Percentiles rank a stretch among this genome's conserved stretches.
phyloP scores from a whole-genome alignment of 2,329 filamentous ascomycete species.

The Samsoniella hepiali region DNA sequence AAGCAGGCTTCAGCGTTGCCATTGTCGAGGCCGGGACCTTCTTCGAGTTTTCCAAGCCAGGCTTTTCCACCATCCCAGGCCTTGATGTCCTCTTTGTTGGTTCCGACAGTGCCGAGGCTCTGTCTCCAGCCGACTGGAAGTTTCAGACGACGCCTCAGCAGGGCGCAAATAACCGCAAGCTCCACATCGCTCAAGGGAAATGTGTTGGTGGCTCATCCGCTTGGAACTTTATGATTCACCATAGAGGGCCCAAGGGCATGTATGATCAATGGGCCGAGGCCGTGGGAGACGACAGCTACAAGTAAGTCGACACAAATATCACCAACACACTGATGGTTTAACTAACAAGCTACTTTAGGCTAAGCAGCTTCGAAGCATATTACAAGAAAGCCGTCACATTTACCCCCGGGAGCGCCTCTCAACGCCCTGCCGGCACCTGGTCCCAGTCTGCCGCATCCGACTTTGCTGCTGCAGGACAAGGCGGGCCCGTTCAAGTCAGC shows the following conservation, averaged over 20 bases:
- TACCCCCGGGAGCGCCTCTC: slow-evolving; percentile 20
- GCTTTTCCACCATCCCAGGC: slow-evolving; percentile 27
- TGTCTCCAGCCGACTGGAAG: slow-evolving; percentile 27
- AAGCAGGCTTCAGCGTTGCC: slow-evolving; percentile 24
- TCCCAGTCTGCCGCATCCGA: slow-evolving; percentile 26
- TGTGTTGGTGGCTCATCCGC: slow-evolving; percentile 38
- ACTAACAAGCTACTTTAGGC: background rate
- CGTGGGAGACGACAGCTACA: slow-evolving; percentile 30
- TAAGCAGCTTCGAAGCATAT: slow-evolving; percentile 24
- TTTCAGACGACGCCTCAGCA: slow-evolving; percentile 30
- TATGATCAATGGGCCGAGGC: slow-evolving; percentile 29
- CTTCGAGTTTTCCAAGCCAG: slow-evolving; percentile 31
- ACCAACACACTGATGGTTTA: too few relatives aligned
- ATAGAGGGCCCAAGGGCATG: slow-evolving; percentile 32
- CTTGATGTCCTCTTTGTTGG: slow-evolving; percentile 26
- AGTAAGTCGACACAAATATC: slow-evolving; percentile 21
- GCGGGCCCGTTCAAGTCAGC: slow-evolving; percentile 27
- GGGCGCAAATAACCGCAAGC: slow-evolving; percentile 23
- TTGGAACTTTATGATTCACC: slow-evolving; percentile 36
- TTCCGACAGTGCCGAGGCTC: slow-evolving; percentile 22
- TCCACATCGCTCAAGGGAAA: slow-evolving; percentile 38
- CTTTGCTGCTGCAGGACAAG: slow-evolving; percentile 24
- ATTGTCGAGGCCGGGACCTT: slow-evolving; percentile 32
- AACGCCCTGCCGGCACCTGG: slow-evolving; percentile 23
- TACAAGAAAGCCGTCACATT: slow-evolving; percentile 29